Percentiles rank a stretch among this genome's conserved stretches.
phyloP scores from a whole-genome alignment of 2,329 filamentous ascomycete species.

The Pyricularia sp. region DNA sequence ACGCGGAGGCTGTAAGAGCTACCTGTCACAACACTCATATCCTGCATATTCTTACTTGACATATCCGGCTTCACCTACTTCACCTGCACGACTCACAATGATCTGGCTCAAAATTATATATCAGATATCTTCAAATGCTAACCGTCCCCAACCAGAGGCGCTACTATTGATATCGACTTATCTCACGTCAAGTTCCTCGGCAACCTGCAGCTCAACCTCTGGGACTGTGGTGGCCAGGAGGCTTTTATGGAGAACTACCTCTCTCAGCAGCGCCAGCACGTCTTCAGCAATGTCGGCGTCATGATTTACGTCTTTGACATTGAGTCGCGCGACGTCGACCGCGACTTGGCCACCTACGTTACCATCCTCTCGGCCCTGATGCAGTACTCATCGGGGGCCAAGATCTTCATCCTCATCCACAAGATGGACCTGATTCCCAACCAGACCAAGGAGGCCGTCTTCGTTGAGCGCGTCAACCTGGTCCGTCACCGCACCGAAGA shows the following conservation, averaged over 20 bases:
- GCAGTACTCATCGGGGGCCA: constrained; percentile 69
- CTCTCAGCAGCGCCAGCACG: constrained; percentile 84
- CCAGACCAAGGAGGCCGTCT: constrained; percentile 65
- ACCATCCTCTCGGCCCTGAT: constrained; percentile 79
- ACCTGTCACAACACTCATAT: neutral
- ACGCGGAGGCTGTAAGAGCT: constrained; percentile 61
- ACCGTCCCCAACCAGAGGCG: constrained; percentile 42
- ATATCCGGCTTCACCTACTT: neutral
- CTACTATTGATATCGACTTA: constrained; percentile 96
- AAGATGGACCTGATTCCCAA: constrained; percentile 95
- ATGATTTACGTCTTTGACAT: constrained; percentile 99
- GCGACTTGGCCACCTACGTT: constrained; percentile 84
- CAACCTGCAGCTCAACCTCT: constrained; percentile 91
- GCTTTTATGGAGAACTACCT: constrained; percentile 99
- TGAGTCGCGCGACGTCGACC: constrained; percentile 85
- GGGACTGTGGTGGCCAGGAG: constrained; percentile 98
- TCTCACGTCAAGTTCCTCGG: constrained; percentile 98
- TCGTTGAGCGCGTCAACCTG: constrained; percentile 67
- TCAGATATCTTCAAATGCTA: neutral
- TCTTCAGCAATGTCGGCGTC: constrained; percentile 92
- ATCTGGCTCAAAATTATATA: neutral
- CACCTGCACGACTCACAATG: neutral
- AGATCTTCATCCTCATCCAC: constrained; percentile 91
- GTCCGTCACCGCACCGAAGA: constrained; percentile 61
- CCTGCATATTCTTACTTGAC: no score